Percentiles rank a stretch among this genome's conserved stretches.
Evolutionary conservation across 1,139 yeast genomes (phyloP).

Genomic region (Scheffersomyces insectosa): DNA sequence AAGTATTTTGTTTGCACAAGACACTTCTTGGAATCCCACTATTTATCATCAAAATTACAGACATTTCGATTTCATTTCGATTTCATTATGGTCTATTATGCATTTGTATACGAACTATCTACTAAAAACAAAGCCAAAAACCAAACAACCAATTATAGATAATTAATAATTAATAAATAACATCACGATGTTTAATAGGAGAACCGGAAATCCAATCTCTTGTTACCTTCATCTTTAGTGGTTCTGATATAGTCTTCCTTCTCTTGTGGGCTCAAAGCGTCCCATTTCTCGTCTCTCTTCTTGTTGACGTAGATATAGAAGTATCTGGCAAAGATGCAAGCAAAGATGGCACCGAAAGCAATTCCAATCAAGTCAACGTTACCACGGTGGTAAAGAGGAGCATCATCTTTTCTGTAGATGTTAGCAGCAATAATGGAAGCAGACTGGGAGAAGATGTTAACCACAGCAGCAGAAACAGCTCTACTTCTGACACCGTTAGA

Average conservation of each 20-base stretch:
- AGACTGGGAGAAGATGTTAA: constrained; percentile 22
- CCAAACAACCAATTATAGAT: too few relatives aligned
- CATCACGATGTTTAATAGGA: constrained; percentile 7
- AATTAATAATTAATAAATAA: too few relatives aligned
- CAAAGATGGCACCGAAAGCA: constrained; percentile 16
- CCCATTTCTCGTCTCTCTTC: constrained; percentile 13
- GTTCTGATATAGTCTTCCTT: constrained; percentile 10
- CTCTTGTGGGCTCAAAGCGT: constrained; percentile 13
- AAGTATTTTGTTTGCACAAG: too few relatives aligned
- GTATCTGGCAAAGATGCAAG: constrained; percentile 13
- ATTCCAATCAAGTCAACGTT: constrained; percentile 23
- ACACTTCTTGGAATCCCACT: too few relatives aligned
- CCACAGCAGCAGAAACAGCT: constrained; percentile 25
- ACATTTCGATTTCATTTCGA: too few relatives aligned
- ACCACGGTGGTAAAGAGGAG: constrained; percentile 28
- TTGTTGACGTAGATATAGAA: constrained; percentile 16
- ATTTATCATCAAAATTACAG: too few relatives aligned
- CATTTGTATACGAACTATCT: too few relatives aligned
- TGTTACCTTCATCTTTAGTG: constrained; percentile 16
- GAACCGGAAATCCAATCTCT: constrained; percentile 19
- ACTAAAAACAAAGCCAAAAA: too few relatives aligned
- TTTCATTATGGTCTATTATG: constrained; percentile 5
- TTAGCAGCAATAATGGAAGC: constrained; percentile 19
- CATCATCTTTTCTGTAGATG: constrained; percentile 28
- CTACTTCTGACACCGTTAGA: constrained; percentile 21